Evolutionary conservation across 2,329 filamentous ascomycete genomes (phyloP).

Genomic region (Ascochyta rabiei): DNA sequence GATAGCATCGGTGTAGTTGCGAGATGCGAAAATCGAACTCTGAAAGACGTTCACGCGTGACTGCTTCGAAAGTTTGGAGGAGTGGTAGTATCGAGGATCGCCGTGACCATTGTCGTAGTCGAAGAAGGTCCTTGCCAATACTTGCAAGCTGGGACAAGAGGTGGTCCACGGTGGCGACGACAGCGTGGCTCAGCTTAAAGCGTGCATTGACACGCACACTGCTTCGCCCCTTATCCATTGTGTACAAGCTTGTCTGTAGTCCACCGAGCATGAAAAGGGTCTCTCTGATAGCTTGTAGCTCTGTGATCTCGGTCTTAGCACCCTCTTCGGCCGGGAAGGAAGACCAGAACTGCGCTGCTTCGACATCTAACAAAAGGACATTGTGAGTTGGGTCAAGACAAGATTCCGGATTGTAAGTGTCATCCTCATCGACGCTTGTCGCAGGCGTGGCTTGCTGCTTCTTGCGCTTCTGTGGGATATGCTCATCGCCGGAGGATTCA

Average conservation of each 20-base stretch:
- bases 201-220: slow-evolving; percentile 44
- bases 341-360: slow-evolving; percentile 58
- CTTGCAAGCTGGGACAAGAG: slow-evolving; percentile 54
- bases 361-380: slow-evolving; percentile 46
- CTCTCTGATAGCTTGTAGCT: slow-evolving; percentile 77
- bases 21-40: slow-evolving; percentile 66
- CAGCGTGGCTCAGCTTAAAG: slow-evolving; percentile 50
- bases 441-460: slow-evolving; percentile 35
- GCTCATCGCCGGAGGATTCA: slow-evolving; percentile 69
- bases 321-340: slow-evolving; percentile 12
- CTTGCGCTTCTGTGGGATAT: slow-evolving; percentile 38
- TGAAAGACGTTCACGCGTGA: slow-evolving; percentile 62
- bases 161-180: slow-evolving; percentile 40
- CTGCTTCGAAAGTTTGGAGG: slow-evolving; percentile 73
- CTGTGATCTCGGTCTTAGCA: slow-evolving; percentile 59
- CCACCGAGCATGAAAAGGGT: slow-evolving; percentile 85
- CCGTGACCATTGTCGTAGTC: slow-evolving; percentile 57
- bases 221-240: slow-evolving; percentile 37
- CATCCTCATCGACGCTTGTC: slow-evolving; percentile 48
- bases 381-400: slow-evolving; percentile 40
- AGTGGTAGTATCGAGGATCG: slow-evolving; percentile 44
- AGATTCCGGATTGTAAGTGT: slow-evolving; percentile 42
- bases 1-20: slow-evolving; percentile 64
- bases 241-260: slow-evolving; percentile 74
- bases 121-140: slow-evolving; percentile 56